Percentiles rank a stretch among this genome's conserved stretches.
Conservation (phyloP, 768 basidiomycete species). For the Phlegmacium glaucopus region DNA sequence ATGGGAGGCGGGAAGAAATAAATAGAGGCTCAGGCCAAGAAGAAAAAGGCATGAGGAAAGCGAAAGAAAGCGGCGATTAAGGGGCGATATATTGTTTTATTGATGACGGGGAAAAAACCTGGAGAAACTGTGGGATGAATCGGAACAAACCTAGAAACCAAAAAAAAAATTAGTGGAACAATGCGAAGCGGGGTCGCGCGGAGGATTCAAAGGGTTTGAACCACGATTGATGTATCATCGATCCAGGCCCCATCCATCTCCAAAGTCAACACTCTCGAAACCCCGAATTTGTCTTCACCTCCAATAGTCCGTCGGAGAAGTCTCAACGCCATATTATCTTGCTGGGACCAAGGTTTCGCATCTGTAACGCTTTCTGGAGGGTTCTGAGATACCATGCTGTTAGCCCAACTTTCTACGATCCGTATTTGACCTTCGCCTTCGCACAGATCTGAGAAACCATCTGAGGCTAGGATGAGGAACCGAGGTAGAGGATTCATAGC, state of each 20-base stretch:
- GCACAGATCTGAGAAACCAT: slow-evolving; percentile 65
- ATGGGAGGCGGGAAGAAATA: too few species aligned
- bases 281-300: slow-evolving; percentile 48
- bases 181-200: not conserved
- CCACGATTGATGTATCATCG: slow-evolving; percentile 65
- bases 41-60: too few species aligned
- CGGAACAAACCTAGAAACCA: not conserved
- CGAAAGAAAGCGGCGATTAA: too few species aligned
- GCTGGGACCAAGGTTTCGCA: slow-evolving; percentile 17
- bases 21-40: too few species aligned
- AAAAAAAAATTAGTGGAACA: too few species aligned
- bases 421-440: slow-evolving; percentile 40
- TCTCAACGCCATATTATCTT: slow-evolving; percentile 52
- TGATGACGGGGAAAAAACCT: too few species aligned
- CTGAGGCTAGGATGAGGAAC: slow-evolving; percentile 62
- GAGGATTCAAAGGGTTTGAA: slow-evolving; percentile 48
- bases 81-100: too few species aligned
- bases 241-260: slow-evolving; percentile 67
- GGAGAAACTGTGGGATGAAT: too few species aligned
- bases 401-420: slow-evolving; percentile 53
- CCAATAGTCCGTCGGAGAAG: slow-evolving; percentile 56
- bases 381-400: slow-evolving; percentile 33
- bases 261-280: slow-evolving; percentile 58
- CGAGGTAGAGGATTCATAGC: slow-evolving; percentile 26
- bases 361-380: slow-evolving; percentile 20